Percentiles rank a stretch among this genome's conserved stretches.
Evolutionary conservation across 1,284 basidiomycete genomes (phyloP).

Genomic region (Apiotrichum laibachii): DNA sequence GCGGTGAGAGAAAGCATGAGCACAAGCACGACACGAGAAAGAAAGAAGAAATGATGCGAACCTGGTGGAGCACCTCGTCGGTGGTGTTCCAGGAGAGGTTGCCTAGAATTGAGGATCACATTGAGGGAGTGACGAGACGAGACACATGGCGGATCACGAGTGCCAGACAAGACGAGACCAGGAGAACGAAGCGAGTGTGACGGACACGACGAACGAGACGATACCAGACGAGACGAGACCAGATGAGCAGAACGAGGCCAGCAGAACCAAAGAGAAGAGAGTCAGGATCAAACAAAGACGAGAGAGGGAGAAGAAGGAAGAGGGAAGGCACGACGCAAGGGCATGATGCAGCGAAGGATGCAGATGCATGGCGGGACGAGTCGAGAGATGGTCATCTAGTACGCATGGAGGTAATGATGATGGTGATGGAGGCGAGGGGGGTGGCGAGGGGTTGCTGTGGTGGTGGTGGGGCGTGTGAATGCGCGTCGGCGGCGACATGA

Average conservation of each 20-base stretch:
- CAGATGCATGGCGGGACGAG: too few species aligned
- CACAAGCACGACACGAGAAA: conserved; percentile 73
- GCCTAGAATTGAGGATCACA: conserved; percentile 28
- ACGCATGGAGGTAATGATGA: too few species aligned
- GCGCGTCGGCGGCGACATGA: too few species aligned
- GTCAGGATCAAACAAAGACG: conserved; percentile 7
- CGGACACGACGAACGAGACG: not conserved
- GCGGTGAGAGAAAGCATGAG: conserved; percentile 52
- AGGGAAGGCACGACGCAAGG: not conserved
- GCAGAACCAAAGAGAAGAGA: not conserved
- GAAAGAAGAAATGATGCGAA: conserved; percentile 53
- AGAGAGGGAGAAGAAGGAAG: not conserved
- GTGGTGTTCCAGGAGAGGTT: conserved; percentile 74
- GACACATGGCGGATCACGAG: not conserved
- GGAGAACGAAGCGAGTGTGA: not conserved
- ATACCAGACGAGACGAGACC: not conserved
- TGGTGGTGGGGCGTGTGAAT: too few species aligned
- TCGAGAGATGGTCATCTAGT: too few species aligned
- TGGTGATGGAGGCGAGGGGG: too few species aligned
- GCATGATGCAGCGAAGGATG: too few species aligned
- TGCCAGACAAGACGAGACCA: not conserved
- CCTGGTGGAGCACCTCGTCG: conserved; percentile 79
- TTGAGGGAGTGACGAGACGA: not conserved
- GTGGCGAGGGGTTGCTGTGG: too few species aligned
- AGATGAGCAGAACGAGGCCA: conserved; percentile 3